phyloP scores from a whole-genome alignment of 1,139 yeast species.

The Meyerozyma sp. region DNA sequence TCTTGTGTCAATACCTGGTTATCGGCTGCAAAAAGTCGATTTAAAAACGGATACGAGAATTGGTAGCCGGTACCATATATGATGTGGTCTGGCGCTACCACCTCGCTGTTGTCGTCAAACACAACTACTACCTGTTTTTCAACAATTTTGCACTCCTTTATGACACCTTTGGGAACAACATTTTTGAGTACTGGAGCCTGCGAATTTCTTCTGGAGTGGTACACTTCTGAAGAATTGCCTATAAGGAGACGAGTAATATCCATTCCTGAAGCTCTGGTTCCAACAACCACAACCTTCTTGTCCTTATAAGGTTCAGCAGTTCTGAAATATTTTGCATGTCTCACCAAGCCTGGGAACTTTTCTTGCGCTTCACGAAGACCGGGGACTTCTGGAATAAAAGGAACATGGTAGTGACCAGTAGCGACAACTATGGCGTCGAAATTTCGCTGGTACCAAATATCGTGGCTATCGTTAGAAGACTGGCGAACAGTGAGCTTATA shows the following conservation, averaged over 20 bases:
- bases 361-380: slow-evolving; percentile 32
- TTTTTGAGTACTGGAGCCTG: slow-evolving; percentile 4
- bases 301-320: slow-evolving; percentile 19
- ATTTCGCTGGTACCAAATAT: slow-evolving; percentile 12
- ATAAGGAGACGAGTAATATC: slow-evolving; percentile 30
- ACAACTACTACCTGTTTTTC: slow-evolving; percentile 16
- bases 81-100: slow-evolving; percentile 28
- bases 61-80: slow-evolving; percentile 43
- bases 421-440: slow-evolving; percentile 28
- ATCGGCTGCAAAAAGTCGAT: slow-evolving; percentile 13
- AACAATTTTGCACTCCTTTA: slow-evolving; percentile 13
- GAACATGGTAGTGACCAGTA: slow-evolving; percentile 45
- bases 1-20: slow-evolving; percentile 16
- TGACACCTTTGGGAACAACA: slow-evolving; percentile 19
- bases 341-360: slow-evolving; percentile 21
- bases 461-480: slow-evolving; percentile 12
- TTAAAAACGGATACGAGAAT: slow-evolving; percentile 38
- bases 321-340: slow-evolving; percentile 40
- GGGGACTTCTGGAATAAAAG: slow-evolving; percentile 39
- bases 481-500: slow-evolving; percentile 30
- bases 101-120: slow-evolving; percentile 23
- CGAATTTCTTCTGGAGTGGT: slow-evolving; percentile 23
- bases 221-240: slow-evolving; percentile 17
- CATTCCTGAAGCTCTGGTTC: slow-evolving; percentile 42
- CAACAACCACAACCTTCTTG: slow-evolving; percentile 33